phyloP scores from a whole-genome alignment of 257 asterid genomes.

The Marsdenia floribunda region DNA sequence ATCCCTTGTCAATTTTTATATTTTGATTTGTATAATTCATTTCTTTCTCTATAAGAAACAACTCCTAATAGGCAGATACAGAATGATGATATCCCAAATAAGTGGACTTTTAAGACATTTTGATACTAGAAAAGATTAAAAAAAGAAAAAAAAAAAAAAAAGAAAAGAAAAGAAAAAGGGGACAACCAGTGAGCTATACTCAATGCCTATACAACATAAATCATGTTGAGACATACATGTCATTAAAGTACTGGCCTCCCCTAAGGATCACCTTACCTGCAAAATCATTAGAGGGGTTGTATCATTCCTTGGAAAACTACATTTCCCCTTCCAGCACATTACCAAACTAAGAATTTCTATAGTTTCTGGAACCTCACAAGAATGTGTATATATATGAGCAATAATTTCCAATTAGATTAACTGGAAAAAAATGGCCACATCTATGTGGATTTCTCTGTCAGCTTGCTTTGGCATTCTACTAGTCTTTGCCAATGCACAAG shows the following conservation, averaged over 20 bases:
- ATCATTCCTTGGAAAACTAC: slow-evolving; percentile 33
- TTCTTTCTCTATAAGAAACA: background rate
- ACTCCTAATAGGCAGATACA: background rate
- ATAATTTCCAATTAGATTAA: slow-evolving; percentile 20
- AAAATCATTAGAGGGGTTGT: slow-evolving; percentile 26
- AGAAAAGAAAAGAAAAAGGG: too few species aligned
- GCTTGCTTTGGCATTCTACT: slow-evolving; percentile 49
- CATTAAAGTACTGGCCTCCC: background rate
- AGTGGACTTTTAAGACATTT: background rate
- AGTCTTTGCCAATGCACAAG: slow-evolving; percentile 57
- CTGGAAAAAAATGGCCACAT: slow-evolving; percentile 49
- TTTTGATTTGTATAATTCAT: background rate
- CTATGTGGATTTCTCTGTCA: slow-evolving; percentile 34
- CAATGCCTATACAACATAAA: background rate
- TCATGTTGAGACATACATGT: slow-evolving; percentile 3
- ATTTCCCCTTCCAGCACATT: slow-evolving; percentile 32
- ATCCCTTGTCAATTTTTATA: background rate
- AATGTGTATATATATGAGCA: slow-evolving; percentile 28
- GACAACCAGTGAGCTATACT: background rate
- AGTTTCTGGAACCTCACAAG: slow-evolving; percentile 3
- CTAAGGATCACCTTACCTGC: background rate
- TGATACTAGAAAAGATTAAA: background rate
- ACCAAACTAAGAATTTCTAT: slow-evolving; percentile 37
- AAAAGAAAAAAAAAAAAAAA: background rate
- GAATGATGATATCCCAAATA: background rate